Evolutionary conservation across 768 basidiomycete genomes (phyloP).

Genomic region (Scleroderma bovista): DNA sequence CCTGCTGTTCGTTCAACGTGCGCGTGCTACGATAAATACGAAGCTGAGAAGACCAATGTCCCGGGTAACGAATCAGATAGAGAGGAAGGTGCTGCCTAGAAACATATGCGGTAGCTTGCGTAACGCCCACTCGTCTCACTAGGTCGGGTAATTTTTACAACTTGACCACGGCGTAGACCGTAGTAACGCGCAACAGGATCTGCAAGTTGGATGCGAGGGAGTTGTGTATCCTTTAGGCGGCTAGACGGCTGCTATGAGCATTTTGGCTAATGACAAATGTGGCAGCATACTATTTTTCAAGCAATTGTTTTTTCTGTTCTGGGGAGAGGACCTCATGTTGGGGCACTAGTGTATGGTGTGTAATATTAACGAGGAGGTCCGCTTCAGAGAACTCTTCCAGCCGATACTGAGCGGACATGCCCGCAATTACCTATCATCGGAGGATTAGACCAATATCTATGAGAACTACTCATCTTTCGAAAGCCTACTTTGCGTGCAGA

Average conservation of each 20-base stretch:
- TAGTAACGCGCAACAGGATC: constrained; percentile 99
- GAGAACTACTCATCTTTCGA: not conserved
- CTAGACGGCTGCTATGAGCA: constrained; percentile 36
- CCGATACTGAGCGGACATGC: constrained; percentile 80
- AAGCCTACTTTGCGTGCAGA: constrained; percentile 82
- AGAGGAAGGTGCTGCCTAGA: constrained; percentile 35
- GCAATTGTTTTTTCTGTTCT: constrained; percentile 80
- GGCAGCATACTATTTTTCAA: constrained; percentile 85
- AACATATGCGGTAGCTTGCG: constrained; percentile 89
- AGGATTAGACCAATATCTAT: not conserved
- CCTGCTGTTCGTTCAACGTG: not conserved
- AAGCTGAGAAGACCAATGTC: constrained; percentile 3
- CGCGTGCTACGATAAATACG: constrained; percentile 11
- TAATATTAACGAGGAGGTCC: constrained; percentile 95
- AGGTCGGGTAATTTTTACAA: constrained; percentile 96
- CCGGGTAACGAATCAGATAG: not conserved
- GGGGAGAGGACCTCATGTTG: constrained; percentile 80
- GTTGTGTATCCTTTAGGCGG: constrained; percentile 94
- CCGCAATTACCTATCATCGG: constrained; percentile 72
- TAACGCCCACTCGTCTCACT: constrained; percentile 96
- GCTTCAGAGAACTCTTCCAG: constrained; percentile 97
- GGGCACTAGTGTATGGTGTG: constrained; percentile 92
- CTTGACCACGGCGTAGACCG: constrained; percentile 90
- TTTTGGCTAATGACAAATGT: not conserved
- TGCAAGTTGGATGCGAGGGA: constrained; percentile 92